These are phyloP conservation scores for Salvia rosmarinus DNA, from an alignment of 257 asterid genomes.

Conservation along the genomic window DNA sequence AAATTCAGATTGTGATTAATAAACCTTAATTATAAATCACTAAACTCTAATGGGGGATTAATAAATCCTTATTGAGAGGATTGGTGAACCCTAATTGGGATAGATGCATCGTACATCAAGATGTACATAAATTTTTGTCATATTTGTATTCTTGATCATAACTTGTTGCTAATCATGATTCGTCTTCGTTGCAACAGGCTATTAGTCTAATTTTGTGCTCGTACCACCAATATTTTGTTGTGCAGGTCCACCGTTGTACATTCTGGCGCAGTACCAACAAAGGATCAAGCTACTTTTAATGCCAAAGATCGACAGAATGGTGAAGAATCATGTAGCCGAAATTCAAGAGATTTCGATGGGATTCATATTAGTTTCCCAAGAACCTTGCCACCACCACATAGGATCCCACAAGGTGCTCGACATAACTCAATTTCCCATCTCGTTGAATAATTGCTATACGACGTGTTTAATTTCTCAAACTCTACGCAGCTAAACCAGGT, in stretches of 20 bases:
- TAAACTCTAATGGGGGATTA: too few relatives aligned
- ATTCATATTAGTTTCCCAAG: conserved; percentile 51
- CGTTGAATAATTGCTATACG: neutral
- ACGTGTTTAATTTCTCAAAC: conserved; percentile 1
- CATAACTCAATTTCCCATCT: neutral
- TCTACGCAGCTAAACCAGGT: conserved; percentile 65
- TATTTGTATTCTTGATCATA: neutral
- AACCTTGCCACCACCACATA: conserved; percentile 59
- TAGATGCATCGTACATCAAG: too few relatives aligned
- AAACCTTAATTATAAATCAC: too few relatives aligned
- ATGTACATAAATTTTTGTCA: too few relatives aligned
- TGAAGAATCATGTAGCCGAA: conserved; percentile 56
- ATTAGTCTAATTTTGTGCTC: neutral
- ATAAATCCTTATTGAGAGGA: too few relatives aligned
- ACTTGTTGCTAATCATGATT: neutral
- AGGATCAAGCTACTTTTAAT: conserved; percentile 48
- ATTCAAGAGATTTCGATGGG: conserved; percentile 53
- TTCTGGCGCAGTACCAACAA: conserved; percentile 56
- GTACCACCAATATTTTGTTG: neutral
- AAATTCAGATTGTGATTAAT: too few relatives aligned
- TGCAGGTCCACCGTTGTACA: conserved; percentile 77
- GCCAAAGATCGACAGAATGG: conserved; percentile 49
- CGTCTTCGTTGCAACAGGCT: neutral
- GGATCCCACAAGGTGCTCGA: conserved; percentile 59
- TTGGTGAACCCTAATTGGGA: too few relatives aligned